These are phyloP conservation scores for Zymoseptoria crescenta DNA, from an alignment of 2,329 filamentous ascomycete species.

Conservation along the genomic window DNA sequence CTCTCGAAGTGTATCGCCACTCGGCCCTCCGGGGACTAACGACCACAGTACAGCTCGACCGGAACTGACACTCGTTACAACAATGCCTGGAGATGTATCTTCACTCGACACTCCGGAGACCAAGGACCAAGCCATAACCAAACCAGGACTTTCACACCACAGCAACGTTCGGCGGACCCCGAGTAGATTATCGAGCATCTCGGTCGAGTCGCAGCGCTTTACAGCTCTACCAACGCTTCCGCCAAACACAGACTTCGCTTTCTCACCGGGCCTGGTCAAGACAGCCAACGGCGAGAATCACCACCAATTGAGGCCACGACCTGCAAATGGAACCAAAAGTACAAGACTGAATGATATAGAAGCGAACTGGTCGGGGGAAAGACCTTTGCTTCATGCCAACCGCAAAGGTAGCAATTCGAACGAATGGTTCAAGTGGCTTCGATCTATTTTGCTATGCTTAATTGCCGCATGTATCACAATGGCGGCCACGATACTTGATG, in stretches of 20 bases:
- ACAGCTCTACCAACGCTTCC: background rate
- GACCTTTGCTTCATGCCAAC: background rate
- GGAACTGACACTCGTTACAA: background rate
- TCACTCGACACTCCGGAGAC: background rate
- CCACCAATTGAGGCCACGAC: background rate
- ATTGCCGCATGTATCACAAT: background rate
- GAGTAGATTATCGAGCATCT: background rate
- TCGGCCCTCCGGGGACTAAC: background rate
- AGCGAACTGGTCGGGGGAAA: background rate
- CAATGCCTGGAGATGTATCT: background rate
- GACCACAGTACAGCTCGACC: background rate
- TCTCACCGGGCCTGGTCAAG: background rate
- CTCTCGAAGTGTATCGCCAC: background rate
- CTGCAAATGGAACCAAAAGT: background rate
- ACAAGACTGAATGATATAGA: background rate
- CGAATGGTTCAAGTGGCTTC: background rate
- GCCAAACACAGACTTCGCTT: background rate
- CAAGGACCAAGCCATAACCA: background rate
- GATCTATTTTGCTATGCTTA: background rate
- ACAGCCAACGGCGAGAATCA: background rate
- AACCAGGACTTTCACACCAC: background rate
- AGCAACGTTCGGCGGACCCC: background rate
- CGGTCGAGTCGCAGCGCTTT: background rate
- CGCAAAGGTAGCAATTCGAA: background rate
- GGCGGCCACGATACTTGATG: background rate